Conservation (phyloP, 208 protist species). For the Sergeia podlipaevii region DNA sequence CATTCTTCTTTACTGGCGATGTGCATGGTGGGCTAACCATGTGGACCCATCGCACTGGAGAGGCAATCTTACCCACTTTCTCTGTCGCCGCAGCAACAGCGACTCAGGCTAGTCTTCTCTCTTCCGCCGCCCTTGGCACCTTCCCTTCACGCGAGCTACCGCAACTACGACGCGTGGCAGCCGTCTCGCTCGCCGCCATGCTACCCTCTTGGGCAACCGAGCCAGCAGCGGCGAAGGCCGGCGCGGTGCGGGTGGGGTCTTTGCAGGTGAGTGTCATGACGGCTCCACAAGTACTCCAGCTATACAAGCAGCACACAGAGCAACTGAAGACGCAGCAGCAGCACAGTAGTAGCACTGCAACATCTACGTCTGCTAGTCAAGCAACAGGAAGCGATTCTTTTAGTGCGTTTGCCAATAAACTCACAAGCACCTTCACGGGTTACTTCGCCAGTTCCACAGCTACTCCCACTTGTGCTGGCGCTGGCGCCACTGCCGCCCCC, state of each 20-base stretch:
- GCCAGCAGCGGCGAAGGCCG: slow-evolving; percentile 7
- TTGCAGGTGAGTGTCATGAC: slow-evolving; percentile 21
- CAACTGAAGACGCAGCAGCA: slow-evolving; percentile 8
- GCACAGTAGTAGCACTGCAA: no score
- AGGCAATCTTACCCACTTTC: slow-evolving; percentile 15
- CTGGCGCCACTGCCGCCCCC: no score
- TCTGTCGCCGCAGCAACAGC: slow-evolving; percentile 1
- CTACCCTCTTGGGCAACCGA: no score
- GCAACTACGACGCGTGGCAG: slow-evolving; percentile 25
- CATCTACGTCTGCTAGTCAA: no score
- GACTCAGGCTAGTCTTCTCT: background rate
- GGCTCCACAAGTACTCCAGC: slow-evolving; percentile 11
- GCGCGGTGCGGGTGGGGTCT: slow-evolving; percentile 7
- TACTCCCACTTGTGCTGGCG: no score
- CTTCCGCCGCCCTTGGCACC: background rate
- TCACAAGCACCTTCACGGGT: no score
- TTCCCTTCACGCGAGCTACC: slow-evolving; percentile 23
- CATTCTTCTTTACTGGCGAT: slow-evolving; percentile 62
- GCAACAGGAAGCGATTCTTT: no score
- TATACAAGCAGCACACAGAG: background rate
- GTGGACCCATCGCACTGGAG: slow-evolving; percentile 41
- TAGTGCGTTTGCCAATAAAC: no score
- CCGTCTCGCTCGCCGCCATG: slow-evolving; percentile 14
- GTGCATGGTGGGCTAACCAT: slow-evolving; percentile 31
- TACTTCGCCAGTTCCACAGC: no score